Evolutionary conservation across 2,329 filamentous ascomycete genomes (phyloP), one percentile per base, ranked within the genome.

Genomic region (Fusarium caatingaense): DNA sequence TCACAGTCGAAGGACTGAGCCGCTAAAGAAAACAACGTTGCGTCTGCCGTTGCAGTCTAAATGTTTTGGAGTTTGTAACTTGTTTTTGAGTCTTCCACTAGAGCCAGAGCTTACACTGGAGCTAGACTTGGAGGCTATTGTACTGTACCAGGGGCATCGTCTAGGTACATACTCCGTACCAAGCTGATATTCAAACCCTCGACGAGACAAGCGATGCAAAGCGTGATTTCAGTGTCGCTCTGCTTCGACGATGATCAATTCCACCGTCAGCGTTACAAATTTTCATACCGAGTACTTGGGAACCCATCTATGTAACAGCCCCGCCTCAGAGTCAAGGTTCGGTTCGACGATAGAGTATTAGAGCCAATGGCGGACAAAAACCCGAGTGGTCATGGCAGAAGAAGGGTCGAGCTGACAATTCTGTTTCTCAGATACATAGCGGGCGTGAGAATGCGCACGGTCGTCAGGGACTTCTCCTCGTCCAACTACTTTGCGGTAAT

Each of bases 21-120:
- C 67, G 68, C 67, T 64, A 71, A 63, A 63, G 49, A 56, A 63
- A 56, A 67, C 63, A 68, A 68, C 63, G 63, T 70, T 68, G 59
- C 67, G 56, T 63, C 67, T 64, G 51, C 66, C 57, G 57, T 59
- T 70, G 27, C 55, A 66, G 48, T 66, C 40, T 61, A 42, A 49
- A 44, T 34, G 30, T 32, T 37, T 32, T 42, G 18, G 18, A 53
- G 32, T 37, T 34, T 37, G 21, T 51, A 51, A 51, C 23, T 21
- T 44, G 41, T 21, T 28, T 30, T 25, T 37, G 37, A 25, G 28
- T 45, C 55, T 49, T 47, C 49, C 42, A 55, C 66, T 69, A 47
- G 65, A 61, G 44, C 46, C 49, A 53, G 60, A 45, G 34, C 32
- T 42, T 37, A 41, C 51, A 27, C 47, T 30, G 63, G 54, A 51